Base-by-base conservation (phyloP, 768 basidiomycete genomes). In the Omphalotus guepiniiformis region DNA sequence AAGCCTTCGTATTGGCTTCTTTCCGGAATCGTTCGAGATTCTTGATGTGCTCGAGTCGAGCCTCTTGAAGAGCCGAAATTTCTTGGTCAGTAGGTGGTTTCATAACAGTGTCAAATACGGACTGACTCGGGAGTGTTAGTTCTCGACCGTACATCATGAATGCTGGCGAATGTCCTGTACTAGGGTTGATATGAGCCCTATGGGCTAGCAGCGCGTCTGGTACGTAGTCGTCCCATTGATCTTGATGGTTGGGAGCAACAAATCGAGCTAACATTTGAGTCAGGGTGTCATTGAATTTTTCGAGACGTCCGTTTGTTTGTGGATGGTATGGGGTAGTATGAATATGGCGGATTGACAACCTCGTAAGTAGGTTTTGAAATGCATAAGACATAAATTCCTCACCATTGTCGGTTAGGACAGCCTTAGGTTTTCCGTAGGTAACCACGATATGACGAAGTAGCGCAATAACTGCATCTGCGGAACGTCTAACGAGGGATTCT, bases 351-450 rank as follows among this genome's bases (percentile, higher is more conserved):
- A 58, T 51, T 3, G 40, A 13, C 5, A 56, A 42, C 4, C 53
- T 42, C 26, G 48, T 29, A 11, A 49, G 36, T 2, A 52, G 16
- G 13, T 52, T 52, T 25, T 52, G 51, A 27, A 36, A 41, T 11
- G 39, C 22, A 49, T 58, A 56, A 12, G 55, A 50, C 37, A 55
- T 51, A 53, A 58, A 56, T 38, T 54, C 57, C 34, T 56, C 53
- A 28, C 57, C 53, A 38, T 56, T 56, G 49, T 58, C 55, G 7
- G 57, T 54, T 6, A 58, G 37, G 9, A 53, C 40, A 12, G 57
- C 28, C 32, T 41, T 47, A 1, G 55, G 55, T 51, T 52, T 54
- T 15, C 57, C 53, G 32, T 36, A 47, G 13, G 34, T 41, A 3
- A 28, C 29, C 23, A 58, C 46, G 42, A 54, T 37, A 19, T 23